These are phyloP conservation scores for Penicillium sclerotiorum DNA, from an alignment of 2,329 filamentous ascomycete genomes.

Conservation along the genomic window DNA sequence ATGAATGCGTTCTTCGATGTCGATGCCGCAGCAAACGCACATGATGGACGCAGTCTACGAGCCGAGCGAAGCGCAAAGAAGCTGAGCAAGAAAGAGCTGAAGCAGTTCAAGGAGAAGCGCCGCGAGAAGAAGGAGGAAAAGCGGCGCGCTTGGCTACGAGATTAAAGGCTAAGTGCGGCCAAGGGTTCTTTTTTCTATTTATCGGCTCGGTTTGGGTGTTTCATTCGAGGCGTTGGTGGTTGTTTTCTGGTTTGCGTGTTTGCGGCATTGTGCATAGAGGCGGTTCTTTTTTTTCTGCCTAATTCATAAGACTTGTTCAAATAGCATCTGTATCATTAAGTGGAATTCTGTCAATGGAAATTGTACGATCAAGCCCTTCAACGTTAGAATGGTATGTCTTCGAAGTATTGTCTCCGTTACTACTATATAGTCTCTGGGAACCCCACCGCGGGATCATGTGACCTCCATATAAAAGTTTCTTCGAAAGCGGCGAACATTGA, in stretches of 20 bases:
- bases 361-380: no score
- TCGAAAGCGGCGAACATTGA: conserved; percentile 12
- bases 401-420: background rate
- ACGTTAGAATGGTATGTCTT: no score
- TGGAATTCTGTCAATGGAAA: background rate
- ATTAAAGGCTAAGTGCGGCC: conserved; percentile 56
- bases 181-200: background rate
- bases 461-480: conserved; percentile 29
- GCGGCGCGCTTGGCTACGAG: conserved; percentile 83
- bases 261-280: conserved; percentile 20
- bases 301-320: conserved; percentile 4
- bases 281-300: conserved; percentile 2
- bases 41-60: conserved; percentile 87
- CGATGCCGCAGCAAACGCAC: conserved; percentile 85
- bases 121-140: conserved; percentile 92
- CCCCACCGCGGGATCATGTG: conserved; percentile 26
- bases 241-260: conserved; percentile 8
- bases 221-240: conserved; percentile 26
- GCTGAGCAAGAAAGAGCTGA: conserved; percentile 80
- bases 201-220: conserved; percentile 3
- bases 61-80: conserved; percentile 87
- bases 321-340: conserved; percentile 20
- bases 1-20: conserved; percentile 97
- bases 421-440: conserved; percentile 3
- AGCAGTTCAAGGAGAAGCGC: conserved; percentile 88